phyloP scores from a whole-genome alignment of 1,284 basidiomycete species.

The Pseudozyma hubeiensis region DNA sequence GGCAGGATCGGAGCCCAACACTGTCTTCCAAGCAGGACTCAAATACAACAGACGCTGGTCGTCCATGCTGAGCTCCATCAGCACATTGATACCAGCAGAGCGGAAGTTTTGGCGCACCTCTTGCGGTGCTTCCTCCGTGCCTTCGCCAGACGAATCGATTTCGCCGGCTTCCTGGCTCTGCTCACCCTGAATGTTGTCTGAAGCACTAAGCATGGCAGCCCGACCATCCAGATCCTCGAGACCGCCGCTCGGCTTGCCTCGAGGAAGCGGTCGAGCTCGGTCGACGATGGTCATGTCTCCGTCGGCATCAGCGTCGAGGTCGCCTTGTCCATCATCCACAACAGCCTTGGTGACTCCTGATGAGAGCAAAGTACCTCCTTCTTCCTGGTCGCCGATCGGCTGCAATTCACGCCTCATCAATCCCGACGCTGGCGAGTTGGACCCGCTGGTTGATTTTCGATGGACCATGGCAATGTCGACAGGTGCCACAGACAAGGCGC shows the following conservation, averaged over 20 bases:
- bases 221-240: background rate
- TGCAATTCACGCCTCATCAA: slow-evolving; percentile 16
- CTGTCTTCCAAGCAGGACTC: slow-evolving; percentile 91
- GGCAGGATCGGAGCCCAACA: slow-evolving; percentile 85
- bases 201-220: background rate
- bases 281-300: slow-evolving; percentile 48
- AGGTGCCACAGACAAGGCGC: slow-evolving; percentile 26
- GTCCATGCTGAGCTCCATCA: slow-evolving; percentile 92
- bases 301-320: slow-evolving; percentile 24
- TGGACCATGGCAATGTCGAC: slow-evolving; percentile 4
- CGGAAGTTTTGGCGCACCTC: slow-evolving; percentile 25
- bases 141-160: slow-evolving; percentile 3
- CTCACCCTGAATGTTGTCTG: slow-evolving; percentile 68
- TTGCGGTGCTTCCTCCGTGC: slow-evolving; percentile 8
- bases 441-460: slow-evolving; percentile 37
- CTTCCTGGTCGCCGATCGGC: slow-evolving; percentile 8
- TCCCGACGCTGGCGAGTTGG: slow-evolving; percentile 58
- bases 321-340: background rate
- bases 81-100: slow-evolving; percentile 68
- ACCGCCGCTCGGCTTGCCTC: slow-evolving; percentile 20
- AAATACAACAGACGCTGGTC: slow-evolving; percentile 88
- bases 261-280: slow-evolving; percentile 16
- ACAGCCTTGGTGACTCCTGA: slow-evolving; percentile 2
- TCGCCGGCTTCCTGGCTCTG: slow-evolving; percentile 71
- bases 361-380: slow-evolving; percentile 9